These are phyloP conservation scores for Gypsophila paniculata DNA, from an alignment of 179 eudicot genomes.

Conservation along the genomic window DNA sequence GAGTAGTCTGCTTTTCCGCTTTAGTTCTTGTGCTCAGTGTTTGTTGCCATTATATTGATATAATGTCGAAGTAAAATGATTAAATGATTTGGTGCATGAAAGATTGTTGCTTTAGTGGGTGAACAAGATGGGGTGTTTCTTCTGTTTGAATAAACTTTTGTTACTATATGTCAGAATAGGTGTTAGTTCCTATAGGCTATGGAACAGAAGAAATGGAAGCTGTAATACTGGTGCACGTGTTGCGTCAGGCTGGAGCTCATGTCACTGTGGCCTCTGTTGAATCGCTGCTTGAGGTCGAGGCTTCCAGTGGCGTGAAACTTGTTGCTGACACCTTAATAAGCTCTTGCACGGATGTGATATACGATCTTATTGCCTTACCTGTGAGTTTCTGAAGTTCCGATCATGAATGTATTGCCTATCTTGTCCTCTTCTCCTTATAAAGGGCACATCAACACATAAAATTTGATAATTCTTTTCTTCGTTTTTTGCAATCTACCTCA, in stretches of 20 bases:
- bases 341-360: slow-evolving; percentile 56
- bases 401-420: background rate
- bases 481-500: background rate
- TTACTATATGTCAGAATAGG: slow-evolving; percentile 37
- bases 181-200: slow-evolving; percentile 82
- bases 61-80: background rate
- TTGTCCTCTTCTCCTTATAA: slow-evolving; percentile 5
- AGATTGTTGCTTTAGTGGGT: no score
- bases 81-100: no score
- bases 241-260: slow-evolving; percentile 74
- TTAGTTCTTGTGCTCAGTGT: background rate
- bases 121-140: no score
- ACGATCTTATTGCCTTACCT: slow-evolving; percentile 85
- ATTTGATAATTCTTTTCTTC: no score
- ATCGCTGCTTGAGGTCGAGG: slow-evolving; percentile 68
- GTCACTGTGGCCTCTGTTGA: slow-evolving; percentile 91
- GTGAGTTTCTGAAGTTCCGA: slow-evolving; percentile 35
- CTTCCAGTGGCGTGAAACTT: slow-evolving; percentile 63
- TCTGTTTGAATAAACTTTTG: no score
- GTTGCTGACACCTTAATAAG: slow-evolving; percentile 69
- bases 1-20: background rate
- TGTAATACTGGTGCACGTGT: slow-evolving; percentile 62
- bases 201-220: slow-evolving; percentile 98
- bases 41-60: background rate
- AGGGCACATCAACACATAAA: background rate